These are phyloP conservation scores for Pinguiococcus pyrenoidosus DNA, from an alignment of 108 stramenopile genomes.

Conservation along the genomic window DNA sequence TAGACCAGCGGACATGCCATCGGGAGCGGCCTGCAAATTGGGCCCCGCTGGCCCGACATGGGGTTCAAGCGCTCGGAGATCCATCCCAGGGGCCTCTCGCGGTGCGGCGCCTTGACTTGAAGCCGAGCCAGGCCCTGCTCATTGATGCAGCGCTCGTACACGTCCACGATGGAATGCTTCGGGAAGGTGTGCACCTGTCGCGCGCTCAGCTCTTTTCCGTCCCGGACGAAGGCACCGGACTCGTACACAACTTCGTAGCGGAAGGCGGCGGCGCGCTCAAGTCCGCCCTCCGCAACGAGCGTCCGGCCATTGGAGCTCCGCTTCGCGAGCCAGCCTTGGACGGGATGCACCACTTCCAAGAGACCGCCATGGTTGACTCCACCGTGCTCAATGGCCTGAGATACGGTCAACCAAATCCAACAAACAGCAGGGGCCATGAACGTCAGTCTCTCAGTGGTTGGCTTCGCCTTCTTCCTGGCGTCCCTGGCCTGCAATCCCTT, in stretches of 20 bases:
- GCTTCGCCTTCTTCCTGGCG: too few species aligned
- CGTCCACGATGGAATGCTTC: conserved; percentile 49
- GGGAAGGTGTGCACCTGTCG: conserved; percentile 47
- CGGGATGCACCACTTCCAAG: too few species aligned
- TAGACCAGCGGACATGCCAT: conserved; percentile 52
- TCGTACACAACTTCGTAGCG: conserved; percentile 37
- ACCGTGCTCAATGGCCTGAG: too few species aligned
- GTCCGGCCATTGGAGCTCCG: too few species aligned
- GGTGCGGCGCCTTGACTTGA: conserved; percentile 17
- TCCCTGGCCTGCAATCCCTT: too few species aligned
- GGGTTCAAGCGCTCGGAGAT: conserved; percentile 74
- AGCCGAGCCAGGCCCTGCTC: conserved; percentile 55
- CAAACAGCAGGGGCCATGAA: too few species aligned
- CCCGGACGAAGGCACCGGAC: conserved; percentile 57
- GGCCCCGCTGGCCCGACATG: conserved; percentile 57
- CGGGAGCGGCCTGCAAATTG: conserved; percentile 49
- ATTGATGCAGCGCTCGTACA: conserved; percentile 52
- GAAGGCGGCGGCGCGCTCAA: neutral
- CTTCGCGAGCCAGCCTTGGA: too few species aligned
- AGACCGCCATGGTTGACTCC: too few species aligned
- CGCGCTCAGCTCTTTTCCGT: conserved; percentile 55
- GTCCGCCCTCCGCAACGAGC: too few species aligned
- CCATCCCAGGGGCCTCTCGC: too few species aligned
- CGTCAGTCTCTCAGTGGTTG: too few species aligned
- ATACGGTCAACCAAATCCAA: too few species aligned